Base-by-base conservation (phyloP, 2,329 filamentous ascomycete genomes). In the Colletotrichum camelliae region DNA sequence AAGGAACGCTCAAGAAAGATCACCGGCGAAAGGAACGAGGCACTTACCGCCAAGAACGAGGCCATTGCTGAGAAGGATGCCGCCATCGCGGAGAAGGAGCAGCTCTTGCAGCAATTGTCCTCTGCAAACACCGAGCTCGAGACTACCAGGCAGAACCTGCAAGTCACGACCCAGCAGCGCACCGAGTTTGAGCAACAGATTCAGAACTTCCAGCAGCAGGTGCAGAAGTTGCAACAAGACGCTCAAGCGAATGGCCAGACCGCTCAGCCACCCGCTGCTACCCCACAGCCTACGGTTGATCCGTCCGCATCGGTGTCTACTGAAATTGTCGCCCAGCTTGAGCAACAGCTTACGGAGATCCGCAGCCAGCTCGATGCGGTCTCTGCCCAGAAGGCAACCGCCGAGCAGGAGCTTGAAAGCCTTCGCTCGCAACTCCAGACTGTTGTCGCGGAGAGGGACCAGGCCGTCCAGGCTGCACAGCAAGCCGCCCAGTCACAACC, bases 351-450 rank as follows among this genome's bases (percentile, higher is more conserved):
- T 9, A 78, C 82, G 3, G 82, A 86, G 57, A 82, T 88, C 16
- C 88, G 85, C 27, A 90, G 92, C 78, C 91, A 96, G 79, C 89
- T 97, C 12, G 92, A 93, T 58, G 88, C 88, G 2, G 89, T 93
- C 69, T 92, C 87, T 8, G 87, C 91, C 12, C 93, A 97, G 82
- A 96, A 95, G 83, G 88, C 92, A 21, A 87, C 88, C 3, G 87
- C 95, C n/a, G 91, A 95, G 78, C 86, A 91, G 73, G 92, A 94
- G 77, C 87, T 94, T 3, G 86, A 88, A 61, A 83, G 81, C 29
- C 82, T 93, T 3, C 89, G 87, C 35, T 78, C 82, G 8, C 93
- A 96, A 80, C 86, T 98, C 15, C 88, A 93, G 67, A 85, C 87
- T 12, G 90, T 90, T 1, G 89, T 92, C 71, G 86, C 89, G 7